Conservation (phyloP, 305 asterid genomes). For the Solanum hybrid region DNA sequence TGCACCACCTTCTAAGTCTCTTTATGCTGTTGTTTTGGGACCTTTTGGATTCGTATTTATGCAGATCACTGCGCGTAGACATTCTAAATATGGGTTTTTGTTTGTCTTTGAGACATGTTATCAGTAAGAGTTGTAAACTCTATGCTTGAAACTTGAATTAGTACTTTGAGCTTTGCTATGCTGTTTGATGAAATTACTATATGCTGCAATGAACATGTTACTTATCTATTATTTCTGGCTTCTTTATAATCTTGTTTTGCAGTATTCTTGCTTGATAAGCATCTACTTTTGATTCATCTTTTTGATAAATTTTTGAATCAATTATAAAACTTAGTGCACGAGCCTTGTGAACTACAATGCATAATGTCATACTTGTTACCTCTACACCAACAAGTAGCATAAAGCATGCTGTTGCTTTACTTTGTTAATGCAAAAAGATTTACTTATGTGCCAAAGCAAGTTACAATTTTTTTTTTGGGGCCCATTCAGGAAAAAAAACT, state of each 20-base stretch:
- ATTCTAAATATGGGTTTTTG: neutral
- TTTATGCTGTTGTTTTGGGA: neutral
- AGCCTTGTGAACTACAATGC: neutral
- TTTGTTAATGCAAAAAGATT: neutral
- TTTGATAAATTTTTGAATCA: neutral
- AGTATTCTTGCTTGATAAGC: neutral
- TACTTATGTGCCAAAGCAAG: neutral
- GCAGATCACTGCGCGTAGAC: neutral
- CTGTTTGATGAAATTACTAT: neutral
- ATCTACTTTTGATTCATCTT: neutral
- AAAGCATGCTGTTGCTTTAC: neutral
- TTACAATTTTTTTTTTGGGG: neutral
- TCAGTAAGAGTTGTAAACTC: neutral
- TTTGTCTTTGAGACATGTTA: neutral
- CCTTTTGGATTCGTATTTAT: neutral
- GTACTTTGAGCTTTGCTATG: neutral
- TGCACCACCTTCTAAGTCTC: neutral
- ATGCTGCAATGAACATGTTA: neutral
- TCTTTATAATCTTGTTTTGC: neutral
- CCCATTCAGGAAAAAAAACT: neutral
- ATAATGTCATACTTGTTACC: neutral
- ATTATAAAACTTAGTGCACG: neutral
- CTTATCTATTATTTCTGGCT: neutral
- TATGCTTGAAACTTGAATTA: neutral
- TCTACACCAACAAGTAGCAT: neutral